These are phyloP conservation scores for Backusella australiensis DNA, from an alignment of 192 early-diverging fungal species.

Conservation along the genomic window DNA sequence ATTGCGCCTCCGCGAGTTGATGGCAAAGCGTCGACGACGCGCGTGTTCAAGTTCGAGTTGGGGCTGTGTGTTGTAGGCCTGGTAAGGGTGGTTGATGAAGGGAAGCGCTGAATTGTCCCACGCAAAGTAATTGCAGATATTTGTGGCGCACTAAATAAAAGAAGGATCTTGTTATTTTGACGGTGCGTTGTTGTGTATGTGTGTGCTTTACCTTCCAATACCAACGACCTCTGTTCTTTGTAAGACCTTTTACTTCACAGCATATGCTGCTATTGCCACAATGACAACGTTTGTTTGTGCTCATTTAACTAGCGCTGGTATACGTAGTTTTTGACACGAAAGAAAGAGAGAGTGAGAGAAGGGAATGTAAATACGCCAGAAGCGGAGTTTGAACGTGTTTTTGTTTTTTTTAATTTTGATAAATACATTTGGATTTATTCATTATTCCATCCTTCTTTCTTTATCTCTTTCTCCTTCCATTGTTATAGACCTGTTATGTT, in stretches of 20 bases:
- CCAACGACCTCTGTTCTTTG: constrained; percentile 10
- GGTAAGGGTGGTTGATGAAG: not conserved
- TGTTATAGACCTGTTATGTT: not conserved
- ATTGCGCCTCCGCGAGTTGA: not conserved
- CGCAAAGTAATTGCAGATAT: not conserved
- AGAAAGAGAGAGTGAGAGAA: not conserved
- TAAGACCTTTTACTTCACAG: not conserved
- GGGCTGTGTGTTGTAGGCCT: not conserved
- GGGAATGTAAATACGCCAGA: no score
- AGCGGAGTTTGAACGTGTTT: not conserved
- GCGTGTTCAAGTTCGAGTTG: not conserved
- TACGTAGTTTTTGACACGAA: not conserved
- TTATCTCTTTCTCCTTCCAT: not conserved
- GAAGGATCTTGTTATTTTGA: not conserved
- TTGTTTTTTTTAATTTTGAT: no score
- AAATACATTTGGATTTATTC: no score
- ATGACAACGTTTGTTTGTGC: not conserved
- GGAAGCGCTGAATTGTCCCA: not conserved
- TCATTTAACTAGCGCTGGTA: not conserved
- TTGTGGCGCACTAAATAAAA: not conserved
- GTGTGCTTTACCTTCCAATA: not conserved
- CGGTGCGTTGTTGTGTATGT: no score
- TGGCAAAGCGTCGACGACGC: not conserved
- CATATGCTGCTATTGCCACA: not conserved
- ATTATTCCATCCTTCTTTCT: no score